Evolutionary conservation across 371 early-diverging fungal genomes (phyloP), one percentile per base, ranked within the genome.

Genomic region (Rhizopus stolonifer): DNA sequence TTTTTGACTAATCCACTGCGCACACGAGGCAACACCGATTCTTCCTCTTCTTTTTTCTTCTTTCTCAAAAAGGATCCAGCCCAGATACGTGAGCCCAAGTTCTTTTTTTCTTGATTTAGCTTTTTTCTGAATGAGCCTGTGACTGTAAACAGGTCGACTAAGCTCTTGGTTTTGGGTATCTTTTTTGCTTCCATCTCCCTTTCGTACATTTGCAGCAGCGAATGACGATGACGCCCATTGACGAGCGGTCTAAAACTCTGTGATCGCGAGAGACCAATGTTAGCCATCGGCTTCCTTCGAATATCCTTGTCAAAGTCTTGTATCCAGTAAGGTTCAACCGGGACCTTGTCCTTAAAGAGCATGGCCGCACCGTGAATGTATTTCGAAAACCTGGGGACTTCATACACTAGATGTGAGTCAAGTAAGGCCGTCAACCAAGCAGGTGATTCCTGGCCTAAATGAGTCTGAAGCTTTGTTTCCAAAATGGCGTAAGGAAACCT

Each of bases 391-490:
- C 95, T 94, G 42, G 96, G 96, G 15, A 95, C 95, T 31, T 91
- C 93, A 67, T 92, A 92, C 31, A 97, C 94, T 50, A 97, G 68
- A 45, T 89, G 84, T 49, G 87, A 82, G 24, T 87, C 79, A 52
- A 94, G 76, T 23, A 98, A 72, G 25, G 92, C 87, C 8, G 82
- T 48, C 11, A 62, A 15, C 63, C 63, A 62, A 21, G n/a, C 10
- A 15, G 54, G 49, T 5, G 32, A 32, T 22, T 90, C 87, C 87
- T 60, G 77, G 18, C 96, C 97, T 18, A 86, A 69, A 75, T 97
- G 95, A 5, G 91, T 92, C 66, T 97, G 95, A 19, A 96, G 74
- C 74, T 99, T 99, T 46, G 99, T 92, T 65, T 99, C 99, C 15
- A 99, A 75, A 25, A 99, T 82, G 23, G 97, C 99, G 64, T 96